Evolutionary conservation across 2,329 filamentous ascomycete species (phyloP), one percentile per base, ranked within the genome.

Genomic region (Blumeriella jaapii): DNA sequence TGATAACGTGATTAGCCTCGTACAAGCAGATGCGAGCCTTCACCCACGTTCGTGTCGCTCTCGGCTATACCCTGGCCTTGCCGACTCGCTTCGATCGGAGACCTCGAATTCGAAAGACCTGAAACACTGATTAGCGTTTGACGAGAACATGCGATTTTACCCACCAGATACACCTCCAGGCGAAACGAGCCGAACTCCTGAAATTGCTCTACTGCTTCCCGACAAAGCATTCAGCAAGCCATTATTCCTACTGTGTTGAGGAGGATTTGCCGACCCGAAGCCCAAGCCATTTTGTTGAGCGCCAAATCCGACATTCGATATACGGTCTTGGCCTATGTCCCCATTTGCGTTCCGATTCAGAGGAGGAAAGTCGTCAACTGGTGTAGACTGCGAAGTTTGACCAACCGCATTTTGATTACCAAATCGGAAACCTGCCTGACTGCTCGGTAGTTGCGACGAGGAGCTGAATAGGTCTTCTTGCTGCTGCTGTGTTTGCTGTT

Each of bases 161-260:
- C 43, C 35, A 56, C 52, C 52, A 37, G 51, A 52, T 19, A 52
- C 29, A 27, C 44, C 50, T 31, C 36, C 42, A 25, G 53, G 48
- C 25, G 54, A 55, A 14, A 48, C 40, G 19, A 54, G 44, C n/a
- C 51, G 46, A 30, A 49, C 49, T 12, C 34, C 43, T 16, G 75
- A 67, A 28, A 59, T 58, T 22, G 64, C 55, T 35, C 71, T 62
- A 38, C 59, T 67, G 42, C 68, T 77, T 4, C 71, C 71, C 27
- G 73, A 74, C n/a, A 79, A 57, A 3, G 73, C 74, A 50, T 74
- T 78, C 29, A 79, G 57, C 24, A 79, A 60, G 6, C 74, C 74
- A 49, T 79, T 79, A 9, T 68, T 72, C 36, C 71, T 61, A 38
- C 59, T 64, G 25, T 58, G 56, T 37, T 62, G 62, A 34, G 61